These are phyloP conservation scores for Begonia loranthoides DNA, from an alignment of 306 rosid species.

Conservation along the genomic window DNA sequence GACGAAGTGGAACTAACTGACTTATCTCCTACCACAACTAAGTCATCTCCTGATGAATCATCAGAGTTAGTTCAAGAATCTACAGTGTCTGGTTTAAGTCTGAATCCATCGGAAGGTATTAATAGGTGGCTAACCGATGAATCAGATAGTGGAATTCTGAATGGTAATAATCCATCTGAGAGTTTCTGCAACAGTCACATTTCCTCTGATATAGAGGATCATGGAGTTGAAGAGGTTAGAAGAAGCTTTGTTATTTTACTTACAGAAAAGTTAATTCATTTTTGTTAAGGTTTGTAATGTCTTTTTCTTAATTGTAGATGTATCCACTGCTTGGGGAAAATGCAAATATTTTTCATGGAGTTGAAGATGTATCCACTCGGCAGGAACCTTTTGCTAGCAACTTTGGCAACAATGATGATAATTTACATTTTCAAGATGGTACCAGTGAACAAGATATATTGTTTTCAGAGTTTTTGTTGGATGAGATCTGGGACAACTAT, in stretches of 20 bases:
- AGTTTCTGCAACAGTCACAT: conserved; percentile 16
- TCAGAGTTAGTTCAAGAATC: conserved; percentile 30
- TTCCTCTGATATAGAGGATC: conserved; percentile 29
- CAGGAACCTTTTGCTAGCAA: conserved; percentile 19
- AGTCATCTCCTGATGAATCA: conserved; percentile 31
- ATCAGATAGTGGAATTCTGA: conserved; percentile 11
- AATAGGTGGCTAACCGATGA: conserved; percentile 23
- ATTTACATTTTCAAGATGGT: conserved; percentile 17
- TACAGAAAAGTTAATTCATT: too few relatives aligned
- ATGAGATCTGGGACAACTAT: conserved; percentile 8
- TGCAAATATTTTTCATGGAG: too few relatives aligned
- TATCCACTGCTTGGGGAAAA: too few relatives aligned
- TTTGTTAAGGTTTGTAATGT: too few relatives aligned
- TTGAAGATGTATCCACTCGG: conserved; percentile 11
- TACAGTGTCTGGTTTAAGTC: conserved; percentile 14
- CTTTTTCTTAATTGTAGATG: too few relatives aligned
- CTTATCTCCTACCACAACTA: conserved; percentile 19
- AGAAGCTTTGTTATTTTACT: background rate
- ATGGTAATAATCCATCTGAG: conserved; percentile 10
- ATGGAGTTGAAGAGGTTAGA: conserved; percentile 18
- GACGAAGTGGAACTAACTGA: conserved; percentile 32
- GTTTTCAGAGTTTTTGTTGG: conserved; percentile 15
- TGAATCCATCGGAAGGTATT: conserved; percentile 20
- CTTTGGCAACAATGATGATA: conserved; percentile 20
- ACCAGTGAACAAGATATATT: conserved; percentile 24